Conservation (phyloP, 352 stramenopile species). For the Aphanomyces invadans region DNA sequence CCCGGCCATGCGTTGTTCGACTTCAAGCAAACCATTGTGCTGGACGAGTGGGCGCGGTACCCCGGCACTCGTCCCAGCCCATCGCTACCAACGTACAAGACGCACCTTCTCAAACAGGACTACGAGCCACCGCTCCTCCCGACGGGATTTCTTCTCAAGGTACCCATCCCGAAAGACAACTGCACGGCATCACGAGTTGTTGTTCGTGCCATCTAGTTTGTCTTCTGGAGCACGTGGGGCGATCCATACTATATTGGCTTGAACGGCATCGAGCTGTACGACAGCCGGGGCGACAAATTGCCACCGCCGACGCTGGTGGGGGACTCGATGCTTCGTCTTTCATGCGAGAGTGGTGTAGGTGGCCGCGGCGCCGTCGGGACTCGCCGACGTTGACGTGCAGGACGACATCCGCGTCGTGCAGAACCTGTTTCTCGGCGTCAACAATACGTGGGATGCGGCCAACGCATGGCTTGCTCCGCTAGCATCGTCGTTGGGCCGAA, state of each 20-base stretch:
- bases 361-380: constrained; percentile 46
- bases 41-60: constrained; percentile 25
- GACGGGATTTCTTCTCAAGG: constrained; percentile 78
- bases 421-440: constrained; percentile 53
- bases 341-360: constrained; percentile 21
- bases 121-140: constrained; percentile 81
- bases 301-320: constrained; percentile 28
- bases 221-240: constrained; percentile 74
- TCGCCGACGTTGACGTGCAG: constrained; percentile 39
- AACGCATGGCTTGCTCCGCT: constrained; percentile 68
- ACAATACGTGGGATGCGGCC: constrained; percentile 67
- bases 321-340: not conserved
- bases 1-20: constrained; percentile 56
- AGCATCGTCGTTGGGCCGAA: constrained; percentile 50
- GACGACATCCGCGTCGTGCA: constrained; percentile 45
- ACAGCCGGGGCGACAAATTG: constrained; percentile 43
- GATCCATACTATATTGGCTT: constrained; percentile 80
- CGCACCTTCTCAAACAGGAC: constrained; percentile 67
- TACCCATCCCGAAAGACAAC: constrained; percentile 21
- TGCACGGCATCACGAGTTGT: not conserved
- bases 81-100: constrained; percentile 46
- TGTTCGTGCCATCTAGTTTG: constrained; percentile 25
- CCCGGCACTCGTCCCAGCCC: constrained; percentile 34
- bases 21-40: constrained; percentile 60
- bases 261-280: constrained; percentile 75